These are phyloP conservation scores for Apiospora koreana DNA, from an alignment of 2,329 filamentous ascomycete species.

Conservation along the genomic window DNA sequence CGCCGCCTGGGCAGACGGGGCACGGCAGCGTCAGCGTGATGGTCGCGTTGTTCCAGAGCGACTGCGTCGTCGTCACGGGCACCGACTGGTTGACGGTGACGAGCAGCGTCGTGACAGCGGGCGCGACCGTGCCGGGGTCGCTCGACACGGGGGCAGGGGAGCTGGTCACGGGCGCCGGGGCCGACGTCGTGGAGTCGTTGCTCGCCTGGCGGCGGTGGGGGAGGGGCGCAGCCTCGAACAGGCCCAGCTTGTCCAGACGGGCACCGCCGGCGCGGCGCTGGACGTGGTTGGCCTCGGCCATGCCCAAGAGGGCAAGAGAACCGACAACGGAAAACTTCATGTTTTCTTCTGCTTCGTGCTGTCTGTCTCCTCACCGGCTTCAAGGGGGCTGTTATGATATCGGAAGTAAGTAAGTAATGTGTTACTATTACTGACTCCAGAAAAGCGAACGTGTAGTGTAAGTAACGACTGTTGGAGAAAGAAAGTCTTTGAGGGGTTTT, in stretches of 20 bases:
- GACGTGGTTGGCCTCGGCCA: neutral
- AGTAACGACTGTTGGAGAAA: neutral
- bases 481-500: neutral
- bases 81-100: neutral
- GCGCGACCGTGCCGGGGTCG: no score
- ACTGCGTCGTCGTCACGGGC: neutral
- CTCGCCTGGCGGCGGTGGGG: neutral
- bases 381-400: no score
- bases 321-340: conserved; percentile 7
- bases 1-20: neutral
- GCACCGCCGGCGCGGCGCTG: neutral
- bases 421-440: no score
- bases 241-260: neutral
- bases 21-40: neutral
- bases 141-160: neutral
- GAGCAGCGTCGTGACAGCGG: neutral
- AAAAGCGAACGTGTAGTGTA: neutral
- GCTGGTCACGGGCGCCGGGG: neutral
- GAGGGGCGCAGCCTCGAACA: neutral
- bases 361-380: neutral
- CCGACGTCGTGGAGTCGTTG: neutral
- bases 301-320: neutral
- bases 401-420: no score
- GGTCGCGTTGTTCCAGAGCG: neutral
- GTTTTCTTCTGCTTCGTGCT: neutral